Evolutionary conservation across 441 rosid species (phyloP).

Genomic region (Croton laevigatus): DNA sequence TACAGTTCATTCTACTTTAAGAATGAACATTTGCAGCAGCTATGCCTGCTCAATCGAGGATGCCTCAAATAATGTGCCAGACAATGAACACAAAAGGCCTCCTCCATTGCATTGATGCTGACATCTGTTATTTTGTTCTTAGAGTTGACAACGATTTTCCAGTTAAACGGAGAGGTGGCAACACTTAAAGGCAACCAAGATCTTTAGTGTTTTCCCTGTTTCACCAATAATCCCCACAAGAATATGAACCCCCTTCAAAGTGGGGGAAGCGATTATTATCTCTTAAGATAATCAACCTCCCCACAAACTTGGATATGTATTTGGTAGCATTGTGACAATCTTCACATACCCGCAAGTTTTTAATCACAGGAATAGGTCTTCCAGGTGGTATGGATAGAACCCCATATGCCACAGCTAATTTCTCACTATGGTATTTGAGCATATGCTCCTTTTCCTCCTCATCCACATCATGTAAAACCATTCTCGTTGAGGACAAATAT

Average conservation of each 20-base stretch:
- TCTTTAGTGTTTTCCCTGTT: neutral
- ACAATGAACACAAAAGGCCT: too few species aligned
- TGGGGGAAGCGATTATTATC: constrained; percentile 36
- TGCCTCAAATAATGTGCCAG: too few species aligned
- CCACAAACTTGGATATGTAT: constrained; percentile 30
- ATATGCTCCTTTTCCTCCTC: too few species aligned
- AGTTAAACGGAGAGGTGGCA: too few species aligned
- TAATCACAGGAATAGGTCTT: constrained; percentile 35
- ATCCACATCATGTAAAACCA: constrained; percentile 79
- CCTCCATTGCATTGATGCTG: too few species aligned
- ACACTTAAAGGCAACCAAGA: neutral
- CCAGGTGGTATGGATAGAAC: constrained; percentile 26
- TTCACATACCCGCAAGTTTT: constrained; percentile 33
- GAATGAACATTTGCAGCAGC: too few species aligned
- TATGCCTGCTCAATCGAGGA: too few species aligned
- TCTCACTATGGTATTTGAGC: constrained; percentile 69
- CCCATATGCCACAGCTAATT: constrained; percentile 35
- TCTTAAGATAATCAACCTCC: too few species aligned
- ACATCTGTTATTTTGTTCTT: too few species aligned
- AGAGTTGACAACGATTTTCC: too few species aligned
- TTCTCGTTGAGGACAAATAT: constrained; percentile 52
- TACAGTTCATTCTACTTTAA: too few species aligned
- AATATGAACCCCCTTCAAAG: constrained; percentile 30
- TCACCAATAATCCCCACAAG: constrained; percentile 42
- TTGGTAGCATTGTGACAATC: constrained; percentile 36